Conservation (phyloP, 805 yeast genomes). For the Yarrowia sp. region DNA sequence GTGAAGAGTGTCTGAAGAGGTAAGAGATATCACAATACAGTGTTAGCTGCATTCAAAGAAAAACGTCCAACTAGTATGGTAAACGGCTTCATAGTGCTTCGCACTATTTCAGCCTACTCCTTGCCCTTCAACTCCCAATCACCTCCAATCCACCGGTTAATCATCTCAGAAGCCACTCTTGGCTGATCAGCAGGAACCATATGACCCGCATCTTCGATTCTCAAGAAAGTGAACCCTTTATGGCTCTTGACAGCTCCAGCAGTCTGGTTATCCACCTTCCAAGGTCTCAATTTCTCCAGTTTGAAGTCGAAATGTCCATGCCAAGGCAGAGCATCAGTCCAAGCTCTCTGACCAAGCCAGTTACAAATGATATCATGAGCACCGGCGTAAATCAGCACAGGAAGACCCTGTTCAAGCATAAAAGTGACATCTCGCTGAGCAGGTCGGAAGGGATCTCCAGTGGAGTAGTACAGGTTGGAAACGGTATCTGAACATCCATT, state of each 20-base stretch:
- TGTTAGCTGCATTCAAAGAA: no score
- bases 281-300: constrained; percentile 45
- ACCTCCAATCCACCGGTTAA: constrained; percentile 62
- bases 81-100: no score
- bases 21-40: no score
- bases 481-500: background rate
- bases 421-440: constrained; percentile 56
- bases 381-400: constrained; percentile 87
- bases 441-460: constrained; percentile 67
- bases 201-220: constrained; percentile 82
- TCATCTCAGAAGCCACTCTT: constrained; percentile 62
- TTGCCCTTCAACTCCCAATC: background rate
- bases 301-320: constrained; percentile 51
- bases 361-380: constrained; percentile 91
- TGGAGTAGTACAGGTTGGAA: constrained; percentile 28
- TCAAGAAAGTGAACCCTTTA: constrained; percentile 68
- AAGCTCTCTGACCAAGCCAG: constrained; percentile 87
- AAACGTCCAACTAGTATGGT: no score
- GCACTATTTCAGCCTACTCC: no score
- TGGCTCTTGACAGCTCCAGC: constrained; percentile 71
- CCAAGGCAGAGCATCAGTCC: constrained; percentile 74
- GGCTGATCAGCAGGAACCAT: constrained; percentile 93
- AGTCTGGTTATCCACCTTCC: constrained; percentile 41
- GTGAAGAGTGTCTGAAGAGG: no score
- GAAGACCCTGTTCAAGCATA: constrained; percentile 57